Conservation (phyloP, 345 rosid species). For the Citrus mangshanensis region DNA sequence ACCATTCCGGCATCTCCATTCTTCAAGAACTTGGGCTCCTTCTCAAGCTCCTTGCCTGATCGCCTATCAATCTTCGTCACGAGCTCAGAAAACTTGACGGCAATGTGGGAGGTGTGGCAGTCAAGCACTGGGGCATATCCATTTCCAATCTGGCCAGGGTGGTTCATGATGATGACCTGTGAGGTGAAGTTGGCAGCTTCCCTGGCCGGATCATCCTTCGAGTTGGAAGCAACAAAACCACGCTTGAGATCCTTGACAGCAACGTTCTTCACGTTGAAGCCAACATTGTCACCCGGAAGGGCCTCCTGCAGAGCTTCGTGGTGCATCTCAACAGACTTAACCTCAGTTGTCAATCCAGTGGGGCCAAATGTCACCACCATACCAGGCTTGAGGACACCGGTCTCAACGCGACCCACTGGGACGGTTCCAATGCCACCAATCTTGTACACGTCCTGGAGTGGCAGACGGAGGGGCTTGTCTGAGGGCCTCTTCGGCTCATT, state of each 20-base stretch:
- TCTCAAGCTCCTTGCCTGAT: conserved; percentile 63
- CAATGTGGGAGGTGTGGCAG: conserved; percentile 62
- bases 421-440: conserved; percentile 34
- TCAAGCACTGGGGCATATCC: conserved; percentile 57
- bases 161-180: conserved; percentile 65
- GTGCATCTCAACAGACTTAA: conserved; percentile 36
- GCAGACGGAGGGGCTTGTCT: conserved; percentile 30
- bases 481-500: conserved; percentile 37
- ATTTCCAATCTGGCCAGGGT: conserved; percentile 60
- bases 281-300: conserved; percentile 36
- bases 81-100: conserved; percentile 59
- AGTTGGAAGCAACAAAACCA: conserved; percentile 39
- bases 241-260: conserved; percentile 44
- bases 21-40: conserved; percentile 64
- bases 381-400: conserved; percentile 29
- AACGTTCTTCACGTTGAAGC: conserved; percentile 42
- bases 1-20: conserved; percentile 62
- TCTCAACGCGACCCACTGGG: conserved; percentile 33
- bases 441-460: conserved; percentile 31
- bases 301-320: conserved; percentile 36
- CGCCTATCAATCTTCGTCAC: conserved; percentile 63
- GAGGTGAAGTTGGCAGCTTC: conserved; percentile 45
- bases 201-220: conserved; percentile 42
- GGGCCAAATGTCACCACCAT: conserved; percentile 30
- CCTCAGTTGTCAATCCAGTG: conserved; percentile 30